phyloP scores from a whole-genome alignment of 2,329 filamentous ascomycete genomes.

The Canariomyces notabilis region DNA sequence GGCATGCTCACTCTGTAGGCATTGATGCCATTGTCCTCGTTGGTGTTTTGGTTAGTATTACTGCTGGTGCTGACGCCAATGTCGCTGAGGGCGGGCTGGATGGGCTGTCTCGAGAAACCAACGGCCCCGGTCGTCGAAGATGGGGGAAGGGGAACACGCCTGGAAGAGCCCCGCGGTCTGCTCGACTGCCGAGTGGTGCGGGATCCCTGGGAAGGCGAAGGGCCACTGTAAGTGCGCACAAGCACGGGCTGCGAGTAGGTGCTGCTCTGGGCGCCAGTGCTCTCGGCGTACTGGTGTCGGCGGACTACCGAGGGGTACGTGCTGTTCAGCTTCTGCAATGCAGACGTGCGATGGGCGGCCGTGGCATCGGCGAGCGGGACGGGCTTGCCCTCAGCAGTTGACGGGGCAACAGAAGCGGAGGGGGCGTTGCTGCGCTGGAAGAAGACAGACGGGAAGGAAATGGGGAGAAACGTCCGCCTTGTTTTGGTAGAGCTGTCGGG shows the following conservation, averaged over 20 bases:
- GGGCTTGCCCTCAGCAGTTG: constrained; percentile 51
- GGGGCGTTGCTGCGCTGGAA: constrained; percentile 44
- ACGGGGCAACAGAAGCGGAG: constrained; percentile 49
- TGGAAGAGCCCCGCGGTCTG: constrained; percentile 28
- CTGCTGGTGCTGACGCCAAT: constrained; percentile 14
- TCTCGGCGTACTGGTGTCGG: constrained; percentile 52
- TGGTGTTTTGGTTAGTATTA: not conserved
- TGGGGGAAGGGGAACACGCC: constrained; percentile 29
- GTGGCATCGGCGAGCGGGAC: constrained; percentile 54
- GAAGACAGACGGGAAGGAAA: constrained; percentile 45
- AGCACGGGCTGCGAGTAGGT: constrained; percentile 63
- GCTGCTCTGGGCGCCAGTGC: constrained; percentile 50
- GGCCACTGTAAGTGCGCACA: constrained; percentile 57
- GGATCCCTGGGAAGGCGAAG: constrained; percentile 32
- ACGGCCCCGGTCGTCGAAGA: constrained; percentile 21
- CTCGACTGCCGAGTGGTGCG: constrained; percentile 24
- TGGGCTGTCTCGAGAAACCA: constrained; percentile 24
- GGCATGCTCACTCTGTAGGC: constrained; percentile 36
- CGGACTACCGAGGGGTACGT: constrained; percentile 45
- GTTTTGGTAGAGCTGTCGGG: constrained; percentile 20
- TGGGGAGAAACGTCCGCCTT: constrained; percentile 37
- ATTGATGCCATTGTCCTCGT: constrained; percentile 6
- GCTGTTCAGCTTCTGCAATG: constrained; percentile 55
- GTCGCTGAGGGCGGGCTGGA: constrained; percentile 23
- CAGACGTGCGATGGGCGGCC: constrained; percentile 52